These are phyloP conservation scores for Aspergillus oerlinghausenensis DNA, from an alignment of 2,329 filamentous ascomycete species.

Conservation along the genomic window DNA sequence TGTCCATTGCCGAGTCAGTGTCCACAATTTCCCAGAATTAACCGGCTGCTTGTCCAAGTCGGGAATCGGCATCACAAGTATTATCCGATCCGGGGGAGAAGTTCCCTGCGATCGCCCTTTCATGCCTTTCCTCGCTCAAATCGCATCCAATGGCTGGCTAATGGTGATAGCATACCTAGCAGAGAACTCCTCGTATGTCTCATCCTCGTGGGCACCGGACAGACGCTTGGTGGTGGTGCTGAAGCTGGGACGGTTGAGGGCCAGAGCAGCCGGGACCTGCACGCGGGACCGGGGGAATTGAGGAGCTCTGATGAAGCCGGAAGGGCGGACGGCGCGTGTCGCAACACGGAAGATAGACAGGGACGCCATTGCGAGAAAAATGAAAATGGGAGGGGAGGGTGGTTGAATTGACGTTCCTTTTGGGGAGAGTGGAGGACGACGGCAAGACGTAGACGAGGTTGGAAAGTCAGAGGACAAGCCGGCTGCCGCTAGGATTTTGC, in stretches of 20 bases:
- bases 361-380: conserved; percentile 55
- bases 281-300: conserved; percentile 56
- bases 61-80: conserved; percentile 3
- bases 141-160: conserved; percentile 21
- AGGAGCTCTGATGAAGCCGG: conserved; percentile 60
- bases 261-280: conserved; percentile 51
- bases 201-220: conserved; percentile 70
- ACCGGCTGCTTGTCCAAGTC: background rate
- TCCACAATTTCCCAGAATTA: conserved; percentile 14
- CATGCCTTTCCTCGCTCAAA: conserved; percentile 7
- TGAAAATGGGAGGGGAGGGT: conserved; percentile 23
- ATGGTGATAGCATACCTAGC: conserved; percentile 65
- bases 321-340: conserved; percentile 59
- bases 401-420: conserved; percentile 19
- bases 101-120: conserved; percentile 11
- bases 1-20: conserved; percentile 47
- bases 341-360: conserved; percentile 66
- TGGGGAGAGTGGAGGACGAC: conserved; percentile 9
- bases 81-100: conserved; percentile 6
- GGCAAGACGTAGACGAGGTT: conserved; percentile 20
- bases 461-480: conserved; percentile 18
- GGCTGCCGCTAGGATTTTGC: conserved; percentile 33
- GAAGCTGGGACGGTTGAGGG: conserved; percentile 58
- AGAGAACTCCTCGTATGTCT: conserved; percentile 98
- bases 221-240: conserved; percentile 52